Evolutionary conservation across 1,284 basidiomycete species (phyloP).

Genomic region (Heterobasidion occidentale): DNA sequence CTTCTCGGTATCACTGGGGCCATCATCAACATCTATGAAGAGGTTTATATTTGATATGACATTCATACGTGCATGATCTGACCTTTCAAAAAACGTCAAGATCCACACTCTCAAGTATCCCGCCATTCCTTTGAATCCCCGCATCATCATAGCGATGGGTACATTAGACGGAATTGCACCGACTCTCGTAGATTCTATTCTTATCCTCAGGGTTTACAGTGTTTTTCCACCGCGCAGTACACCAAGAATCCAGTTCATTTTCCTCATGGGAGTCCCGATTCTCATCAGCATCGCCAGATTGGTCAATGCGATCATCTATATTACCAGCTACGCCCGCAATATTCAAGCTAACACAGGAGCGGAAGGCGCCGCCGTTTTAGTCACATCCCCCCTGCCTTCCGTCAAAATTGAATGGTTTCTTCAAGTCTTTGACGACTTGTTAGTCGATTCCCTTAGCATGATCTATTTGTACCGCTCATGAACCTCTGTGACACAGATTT

Average conservation of each 20-base stretch:
- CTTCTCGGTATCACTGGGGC: slow-evolving; percentile 11
- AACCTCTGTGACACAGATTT: slow-evolving; percentile 6
- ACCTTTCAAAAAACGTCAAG: not conserved
- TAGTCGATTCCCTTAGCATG: not conserved
- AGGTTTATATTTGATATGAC: not conserved
- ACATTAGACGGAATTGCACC: slow-evolving; percentile 10
- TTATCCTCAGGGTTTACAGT: slow-evolving; percentile 17
- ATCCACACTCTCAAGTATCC: slow-evolving; percentile 1
- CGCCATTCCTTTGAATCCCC: not conserved
- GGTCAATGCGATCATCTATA: slow-evolving; percentile 11
- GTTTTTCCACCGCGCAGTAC: slow-evolving; percentile 15
- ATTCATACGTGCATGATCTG: not conserved
- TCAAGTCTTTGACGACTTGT: slow-evolving; percentile 21
- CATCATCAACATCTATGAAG: slow-evolving; percentile 5
- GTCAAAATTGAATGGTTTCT: slow-evolving; percentile 21
- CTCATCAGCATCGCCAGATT: slow-evolving; percentile 10
- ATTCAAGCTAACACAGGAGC: not conserved
- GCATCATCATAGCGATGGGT: slow-evolving; percentile 5
- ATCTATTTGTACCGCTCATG: not conserved
- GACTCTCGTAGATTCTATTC: slow-evolving; percentile 14
- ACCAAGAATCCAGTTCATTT: not conserved
- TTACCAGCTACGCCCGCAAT: slow-evolving; percentile 3
- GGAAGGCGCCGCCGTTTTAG: slow-evolving; percentile 4
- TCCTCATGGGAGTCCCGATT: slow-evolving; percentile 9
- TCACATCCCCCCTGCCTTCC: slow-evolving; percentile 5